Conservation (phyloP, 2,329 filamentous ascomycete species). For the Aspergillus tanneri region DNA sequence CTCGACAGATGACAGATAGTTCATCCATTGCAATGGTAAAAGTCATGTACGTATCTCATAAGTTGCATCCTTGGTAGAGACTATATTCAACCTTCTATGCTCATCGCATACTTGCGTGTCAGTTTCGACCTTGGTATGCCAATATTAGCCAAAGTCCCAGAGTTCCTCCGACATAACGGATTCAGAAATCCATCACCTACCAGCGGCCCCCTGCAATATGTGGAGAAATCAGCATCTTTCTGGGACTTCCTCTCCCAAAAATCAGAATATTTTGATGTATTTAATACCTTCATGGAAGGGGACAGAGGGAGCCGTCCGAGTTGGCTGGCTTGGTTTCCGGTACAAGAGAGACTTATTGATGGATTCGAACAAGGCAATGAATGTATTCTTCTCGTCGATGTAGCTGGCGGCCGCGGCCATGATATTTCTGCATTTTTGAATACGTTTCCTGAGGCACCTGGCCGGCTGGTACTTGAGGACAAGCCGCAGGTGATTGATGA, state of each 20-base stretch:
- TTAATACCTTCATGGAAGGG: slow-evolving; percentile 39
- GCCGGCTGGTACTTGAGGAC: slow-evolving; percentile 41
- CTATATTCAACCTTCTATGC: no score
- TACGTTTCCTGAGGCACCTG: slow-evolving; percentile 34
- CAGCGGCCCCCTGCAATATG: slow-evolving; percentile 18
- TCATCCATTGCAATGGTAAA: slow-evolving; percentile 11
- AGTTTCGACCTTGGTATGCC: slow-evolving; percentile 16
- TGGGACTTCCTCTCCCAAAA: slow-evolving; percentile 35
- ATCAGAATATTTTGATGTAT: slow-evolving; percentile 30
- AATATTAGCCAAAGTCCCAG: slow-evolving; percentile 12
- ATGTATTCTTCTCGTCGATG: slow-evolving; percentile 37
- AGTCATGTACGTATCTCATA: slow-evolving; percentile 12
- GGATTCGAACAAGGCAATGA: slow-evolving; percentile 14
- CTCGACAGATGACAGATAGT: slow-evolving; percentile 14
- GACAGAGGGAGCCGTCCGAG: slow-evolving; percentile 29
- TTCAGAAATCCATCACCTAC: slow-evolving; percentile 10
- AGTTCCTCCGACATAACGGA: slow-evolving; percentile 10
- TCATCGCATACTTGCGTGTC: no score
- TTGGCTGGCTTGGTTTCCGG: slow-evolving; percentile 34
- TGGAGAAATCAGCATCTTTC: slow-evolving; percentile 22
- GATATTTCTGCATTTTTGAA: slow-evolving; percentile 35
- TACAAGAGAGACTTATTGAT: slow-evolving; percentile 24
- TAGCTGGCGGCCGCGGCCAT: slow-evolving; percentile 42
- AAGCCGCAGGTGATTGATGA: slow-evolving; percentile 38
- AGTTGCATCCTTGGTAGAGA: background rate